These are phyloP conservation scores for Fraxinus greggii DNA, from an alignment of 305 asterid species.

Conservation along the genomic window DNA sequence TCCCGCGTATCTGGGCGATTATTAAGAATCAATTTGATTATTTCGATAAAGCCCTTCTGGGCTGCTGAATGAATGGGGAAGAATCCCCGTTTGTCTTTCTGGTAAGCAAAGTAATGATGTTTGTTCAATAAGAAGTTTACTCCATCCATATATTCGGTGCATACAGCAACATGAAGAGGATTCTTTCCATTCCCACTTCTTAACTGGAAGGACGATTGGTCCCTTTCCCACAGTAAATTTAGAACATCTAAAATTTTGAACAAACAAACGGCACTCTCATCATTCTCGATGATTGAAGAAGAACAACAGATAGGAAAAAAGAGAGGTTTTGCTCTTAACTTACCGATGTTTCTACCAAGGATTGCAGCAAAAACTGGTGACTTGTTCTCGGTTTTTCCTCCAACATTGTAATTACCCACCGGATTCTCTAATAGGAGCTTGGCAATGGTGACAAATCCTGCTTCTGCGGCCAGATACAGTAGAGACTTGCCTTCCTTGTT, in stretches of 20 bases:
- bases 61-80: constrained; percentile 48
- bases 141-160: constrained; percentile 36
- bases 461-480: constrained; percentile 56
- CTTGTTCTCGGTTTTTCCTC: constrained; percentile 32
- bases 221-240: constrained; percentile 41
- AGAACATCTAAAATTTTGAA: constrained; percentile 27
- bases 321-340: not conserved
- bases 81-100: constrained; percentile 37
- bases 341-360: constrained; percentile 34
- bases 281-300: not conserved
- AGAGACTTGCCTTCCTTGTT: constrained; percentile 48
- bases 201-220: constrained; percentile 35
- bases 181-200: constrained; percentile 38
- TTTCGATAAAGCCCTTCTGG: constrained; percentile 33
- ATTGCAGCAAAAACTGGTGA: constrained; percentile 46
- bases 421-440: constrained; percentile 47
- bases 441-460: constrained; percentile 43
- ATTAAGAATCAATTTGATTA: constrained; percentile 38
- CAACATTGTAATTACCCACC: constrained; percentile 29
- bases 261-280: not conserved
- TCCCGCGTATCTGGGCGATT: constrained; percentile 49
- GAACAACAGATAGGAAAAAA: not conserved
- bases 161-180: constrained; percentile 48
- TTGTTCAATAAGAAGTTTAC: constrained; percentile 36
- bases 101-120: constrained; percentile 38